These are phyloP conservation scores for Isochrysis galbana DNA, from an alignment of 78 protist genomes.

Conservation along the genomic window DNA sequence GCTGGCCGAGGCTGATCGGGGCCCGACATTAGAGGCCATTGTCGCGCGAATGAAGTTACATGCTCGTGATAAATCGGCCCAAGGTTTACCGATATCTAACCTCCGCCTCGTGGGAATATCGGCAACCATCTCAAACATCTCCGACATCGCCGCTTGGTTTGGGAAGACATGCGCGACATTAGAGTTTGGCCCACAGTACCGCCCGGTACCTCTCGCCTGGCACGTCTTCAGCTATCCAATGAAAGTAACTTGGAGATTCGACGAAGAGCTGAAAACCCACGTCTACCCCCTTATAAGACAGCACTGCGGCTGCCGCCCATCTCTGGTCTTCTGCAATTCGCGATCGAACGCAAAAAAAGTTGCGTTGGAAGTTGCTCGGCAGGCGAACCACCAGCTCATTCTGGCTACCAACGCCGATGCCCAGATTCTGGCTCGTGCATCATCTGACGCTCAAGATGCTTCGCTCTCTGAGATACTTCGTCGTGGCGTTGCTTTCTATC, in stretches of 20 bases:
- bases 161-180: not conserved
- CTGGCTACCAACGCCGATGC: too few relatives aligned
- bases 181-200: conserved; percentile 12
- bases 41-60: conserved; percentile 77
- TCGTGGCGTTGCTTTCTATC: conserved; percentile 26
- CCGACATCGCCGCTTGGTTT: conserved; percentile 18
- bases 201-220: conserved; percentile 34
- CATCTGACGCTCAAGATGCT: too few relatives aligned
- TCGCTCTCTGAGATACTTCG: conserved; percentile 93
- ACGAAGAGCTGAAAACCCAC: not conserved
- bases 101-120: conserved; percentile 96
- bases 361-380: not conserved
- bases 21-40: conserved; percentile 93
- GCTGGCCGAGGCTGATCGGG: conserved; percentile 95
- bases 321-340: conserved; percentile 30
- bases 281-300: not conserved
- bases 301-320: not conserved
- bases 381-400: too few relatives aligned
- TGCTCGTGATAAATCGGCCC: not conserved
- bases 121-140: conserved; percentile 98
- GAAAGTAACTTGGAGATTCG: not conserved
- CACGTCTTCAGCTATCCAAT: not conserved
- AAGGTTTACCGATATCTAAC: not conserved
- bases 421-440: too few relatives aligned
- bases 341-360: not conserved